These are phyloP conservation scores for Fusarium virguliforme DNA, from an alignment of 2,329 filamentous ascomycete genomes.

Conservation along the genomic window DNA sequence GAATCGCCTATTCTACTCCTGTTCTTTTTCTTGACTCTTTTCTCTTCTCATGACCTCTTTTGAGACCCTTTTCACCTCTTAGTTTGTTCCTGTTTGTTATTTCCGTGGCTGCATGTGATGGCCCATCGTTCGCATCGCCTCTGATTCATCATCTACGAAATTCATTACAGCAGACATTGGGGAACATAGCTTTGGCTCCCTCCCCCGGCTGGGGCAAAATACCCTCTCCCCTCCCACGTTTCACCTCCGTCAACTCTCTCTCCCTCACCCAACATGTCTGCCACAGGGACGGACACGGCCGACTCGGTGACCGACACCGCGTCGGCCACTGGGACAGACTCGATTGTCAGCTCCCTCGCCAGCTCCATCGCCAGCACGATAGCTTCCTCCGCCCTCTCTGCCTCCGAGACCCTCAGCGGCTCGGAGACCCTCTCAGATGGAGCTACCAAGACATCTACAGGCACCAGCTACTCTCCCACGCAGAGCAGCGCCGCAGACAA, in stretches of 20 bases:
- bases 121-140: slow-evolving; percentile 9
- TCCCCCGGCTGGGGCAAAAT: slow-evolving; percentile 39
- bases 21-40: slow-evolving; percentile 11
- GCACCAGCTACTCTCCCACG: not conserved
- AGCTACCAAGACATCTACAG: slow-evolving; percentile 24
- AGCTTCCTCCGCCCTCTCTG: slow-evolving; percentile 31
- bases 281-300: slow-evolving; percentile 27
- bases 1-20: slow-evolving; percentile 9
- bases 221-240: not conserved
- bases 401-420: slow-evolving; percentile 23
- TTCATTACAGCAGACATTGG: slow-evolving; percentile 14
- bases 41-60: slow-evolving; percentile 5
- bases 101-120: slow-evolving; percentile 20
- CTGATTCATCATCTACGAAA: slow-evolving; percentile 22
- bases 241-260: not conserved
- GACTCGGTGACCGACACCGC: slow-evolving; percentile 45
- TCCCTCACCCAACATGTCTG: slow-evolving; percentile 24
- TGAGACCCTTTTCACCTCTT: slow-evolving; percentile 16
- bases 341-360: slow-evolving; percentile 30
- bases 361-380: slow-evolving; percentile 36
- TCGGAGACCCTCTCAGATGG: slow-evolving; percentile 12
- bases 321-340: slow-evolving; percentile 20
- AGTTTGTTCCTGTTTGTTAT: not conserved
- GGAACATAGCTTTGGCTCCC: slow-evolving; percentile 4
- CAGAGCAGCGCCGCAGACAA: slow-evolving; percentile 56